Base-by-base conservation (phyloP, 257 asterid species). In the Verbena officinalis region DNA sequence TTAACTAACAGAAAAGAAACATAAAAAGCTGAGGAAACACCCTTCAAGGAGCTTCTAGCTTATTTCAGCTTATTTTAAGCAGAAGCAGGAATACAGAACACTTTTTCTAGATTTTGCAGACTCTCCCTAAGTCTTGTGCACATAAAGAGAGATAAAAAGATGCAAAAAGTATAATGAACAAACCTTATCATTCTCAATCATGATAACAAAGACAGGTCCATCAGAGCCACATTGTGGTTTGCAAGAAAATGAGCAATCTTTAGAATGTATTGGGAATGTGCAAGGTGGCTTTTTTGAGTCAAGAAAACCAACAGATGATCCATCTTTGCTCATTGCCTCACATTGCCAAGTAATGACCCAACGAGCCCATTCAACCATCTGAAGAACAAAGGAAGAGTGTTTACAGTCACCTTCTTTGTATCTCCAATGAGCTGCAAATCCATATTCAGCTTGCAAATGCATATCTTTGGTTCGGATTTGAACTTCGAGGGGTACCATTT, bases 351-450 rank as follows among this genome's bases (percentile, higher is more conserved):
- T 76, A 44, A 91, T 71, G 38, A 88, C 87, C 96, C 97, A 91
- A n/a, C 97, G 91, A 0, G 94, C 96, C 98, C 96, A 91, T 79
- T 91, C 98, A 55, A 91, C 96, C 96, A 88, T 91, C 80, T 88
- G 95, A 67, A 84, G 84, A 19, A 91, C 89, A 59, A 82, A 91
- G 49, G 91, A 80, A 11, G 95, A 80, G 75, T 80, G 82, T 70
- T 82, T 73, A 65, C 95, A 80, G 20, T 77, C 91, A 20, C 93
- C 89, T 83, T 90, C 97, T 68, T 90, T 90, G 80, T 90, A 90
- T 77, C 92, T 84, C 97, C 97, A 90, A 51, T 91, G 97, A 42
- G 96, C 95, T 1, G 96, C 95, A 42, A 91, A 83, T 15, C 97
- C 96, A 45, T 72, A 91, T 83, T 91, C 97, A 9, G 96, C 97